Base-by-base conservation (phyloP, 73 alveolate species). In the Durusdinium trenchii region DNA sequence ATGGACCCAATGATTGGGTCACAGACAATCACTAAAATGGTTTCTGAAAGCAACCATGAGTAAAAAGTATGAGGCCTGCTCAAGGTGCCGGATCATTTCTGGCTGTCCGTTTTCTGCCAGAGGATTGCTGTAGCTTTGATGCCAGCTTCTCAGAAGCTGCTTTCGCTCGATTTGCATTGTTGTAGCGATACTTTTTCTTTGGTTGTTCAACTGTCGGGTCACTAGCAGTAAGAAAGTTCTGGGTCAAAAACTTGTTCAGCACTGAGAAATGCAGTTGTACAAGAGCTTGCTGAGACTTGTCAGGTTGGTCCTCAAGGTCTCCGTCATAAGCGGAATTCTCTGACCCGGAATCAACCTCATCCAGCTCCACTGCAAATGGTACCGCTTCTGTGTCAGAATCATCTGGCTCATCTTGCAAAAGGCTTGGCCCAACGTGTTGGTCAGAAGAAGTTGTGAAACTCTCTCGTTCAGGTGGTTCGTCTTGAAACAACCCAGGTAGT, bases 401-500 rank as follows among this genome's bases (percentile, higher is more conserved):
- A 48, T 84, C 94, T 1, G 50, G 78, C n/a, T 84, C 94, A 10
- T 50, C 52, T 36, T 38, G 76, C 48, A 84, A 38, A 84, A 84
- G 35, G 43, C 30, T 78, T 30, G 32, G 9, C 20, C 32, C 73
- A 1, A 32, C 7, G 42, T 18, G 3, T 26, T 26, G 16, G 16
- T 14, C 3, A n/a, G 9, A 1, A 9, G 43, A n/a, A n/a, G n/a
- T n/a, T n/a, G n/a, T n/a, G n/a, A n/a, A n/a, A n/a, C 92, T 32
- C 0, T 47, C 92, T 47, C 32, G 71, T 38, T 84, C 94, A 0
- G 50, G 42, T 14, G 38, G 38, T 36, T 81, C 91, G 28, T 81
- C 91, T 50, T 81, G 91, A 81, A 81, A 81, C n/a, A 81, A 48
- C 12, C 36, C 32, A 1, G 40, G 23, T 18, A 12, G 51, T 3